Evolutionary conservation across 495 filamentous ascomycete species (phyloP).

Genomic region (Cercophora samala): DNA sequence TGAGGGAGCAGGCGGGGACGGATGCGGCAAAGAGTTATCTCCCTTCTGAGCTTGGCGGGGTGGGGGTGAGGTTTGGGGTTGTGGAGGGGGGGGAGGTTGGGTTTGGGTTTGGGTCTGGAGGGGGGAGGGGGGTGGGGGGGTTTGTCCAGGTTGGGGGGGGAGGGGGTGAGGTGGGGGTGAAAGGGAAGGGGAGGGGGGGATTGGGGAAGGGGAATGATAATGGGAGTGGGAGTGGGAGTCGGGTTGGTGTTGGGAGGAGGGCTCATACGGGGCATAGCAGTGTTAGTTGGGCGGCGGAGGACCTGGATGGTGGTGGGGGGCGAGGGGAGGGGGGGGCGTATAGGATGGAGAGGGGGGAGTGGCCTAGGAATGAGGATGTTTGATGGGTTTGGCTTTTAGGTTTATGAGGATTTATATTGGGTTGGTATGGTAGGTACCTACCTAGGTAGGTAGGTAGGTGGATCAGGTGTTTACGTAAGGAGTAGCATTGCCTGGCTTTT

Average conservation of each 20-base stretch:
- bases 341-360: neutral
- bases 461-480: too few species aligned
- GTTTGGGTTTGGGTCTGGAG: neutral
- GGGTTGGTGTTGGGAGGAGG: neutral
- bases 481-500: too few species aligned
- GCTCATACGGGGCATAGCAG: neutral
- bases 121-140: neutral
- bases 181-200: neutral
- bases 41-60: slow-evolving; percentile 22
- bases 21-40: slow-evolving; percentile 31
- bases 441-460: too few species aligned
- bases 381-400: neutral
- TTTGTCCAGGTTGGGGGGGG: too few species aligned
- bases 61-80: slow-evolving; percentile 25
- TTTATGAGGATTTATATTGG: too few species aligned
- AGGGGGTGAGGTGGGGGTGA: too few species aligned
- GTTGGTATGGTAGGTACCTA: too few species aligned
- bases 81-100: slow-evolving; percentile 25
- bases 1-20: slow-evolving; percentile 21
- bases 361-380: neutral
- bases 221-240: neutral
- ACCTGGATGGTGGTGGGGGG: neutral
- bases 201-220: neutral
- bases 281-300: neutral
- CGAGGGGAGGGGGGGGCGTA: neutral